Evolutionary conservation across 23 red algal genomes (phyloP).

Genomic region (Gracilaria gracilis): DNA sequence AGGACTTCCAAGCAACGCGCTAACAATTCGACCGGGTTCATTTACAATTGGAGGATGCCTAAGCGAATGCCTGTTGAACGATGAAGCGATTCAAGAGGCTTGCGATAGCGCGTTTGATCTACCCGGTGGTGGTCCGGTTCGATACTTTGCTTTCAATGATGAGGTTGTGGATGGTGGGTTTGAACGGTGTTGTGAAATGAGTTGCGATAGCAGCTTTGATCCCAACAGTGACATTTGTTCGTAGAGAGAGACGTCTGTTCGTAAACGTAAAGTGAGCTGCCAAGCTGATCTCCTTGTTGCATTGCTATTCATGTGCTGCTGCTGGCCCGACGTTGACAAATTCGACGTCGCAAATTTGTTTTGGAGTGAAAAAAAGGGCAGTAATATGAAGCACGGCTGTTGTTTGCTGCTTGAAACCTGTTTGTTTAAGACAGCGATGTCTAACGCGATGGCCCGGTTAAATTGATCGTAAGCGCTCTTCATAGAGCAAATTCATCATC

Average conservation of each 20-base stretch:
- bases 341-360: constrained; percentile 8
- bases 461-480: background rate
- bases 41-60: constrained; percentile 18
- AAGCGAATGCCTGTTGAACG: background rate
- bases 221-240: background rate
- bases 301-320: background rate
- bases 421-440: background rate
- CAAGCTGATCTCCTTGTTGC: too few relatives aligned
- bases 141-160: constrained; percentile 36
- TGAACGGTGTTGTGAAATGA: constrained; percentile 10
- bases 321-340: background rate
- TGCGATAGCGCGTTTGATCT: constrained; percentile 15
- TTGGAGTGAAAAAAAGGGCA: background rate
- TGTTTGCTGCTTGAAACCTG: background rate
- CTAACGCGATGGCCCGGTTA: background rate
- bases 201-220: constrained; percentile 6
- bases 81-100: constrained; percentile 7
- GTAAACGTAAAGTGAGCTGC: background rate
- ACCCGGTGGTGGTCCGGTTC: constrained; percentile 10
- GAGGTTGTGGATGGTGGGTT: background rate
- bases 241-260: too few relatives aligned
- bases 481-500: constrained; percentile 2
- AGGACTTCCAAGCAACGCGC: constrained; percentile 17
- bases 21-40: constrained; percentile 3
- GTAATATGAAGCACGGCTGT: background rate